A percentile compares a stretch with the other conserved stretches of the same genome.
These are phyloP conservation scores for Yamadazyma kanchanaburiensis DNA, from an alignment of 1,139 yeast genomes.

Conservation along the genomic window DNA sequence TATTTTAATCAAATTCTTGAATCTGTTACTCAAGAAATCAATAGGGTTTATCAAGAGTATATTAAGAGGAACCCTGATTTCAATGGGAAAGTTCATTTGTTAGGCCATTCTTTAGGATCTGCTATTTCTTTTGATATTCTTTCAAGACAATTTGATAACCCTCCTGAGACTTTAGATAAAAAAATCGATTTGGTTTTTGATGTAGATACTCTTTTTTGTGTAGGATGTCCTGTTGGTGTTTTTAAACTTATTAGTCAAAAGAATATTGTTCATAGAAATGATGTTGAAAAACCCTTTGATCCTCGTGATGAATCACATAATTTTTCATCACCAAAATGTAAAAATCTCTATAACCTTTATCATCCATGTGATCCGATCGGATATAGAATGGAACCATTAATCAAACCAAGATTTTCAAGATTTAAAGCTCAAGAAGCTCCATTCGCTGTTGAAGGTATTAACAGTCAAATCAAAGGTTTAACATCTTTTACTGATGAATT, in stretches of 20 bases:
- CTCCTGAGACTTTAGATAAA: slow-evolving; percentile 18
- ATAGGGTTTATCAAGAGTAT: slow-evolving; percentile 61
- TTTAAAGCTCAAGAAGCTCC: slow-evolving; percentile 62
- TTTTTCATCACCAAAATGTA: slow-evolving; percentile 48
- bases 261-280: slow-evolving; percentile 43
- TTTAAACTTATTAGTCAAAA: slow-evolving; percentile 68
- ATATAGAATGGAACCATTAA: slow-evolving; percentile 79
- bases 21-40: slow-evolving; percentile 69
- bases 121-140: slow-evolving; percentile 79
- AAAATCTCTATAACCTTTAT: slow-evolving; percentile 68
- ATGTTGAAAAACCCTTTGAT: slow-evolving; percentile 17
- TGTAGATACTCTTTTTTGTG: slow-evolving; percentile 71
- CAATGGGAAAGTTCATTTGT: slow-evolving; percentile 72
- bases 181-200: slow-evolving; percentile 56
- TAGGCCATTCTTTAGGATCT: slow-evolving; percentile 93
- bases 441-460: slow-evolving; percentile 48
- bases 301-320: slow-evolving; percentile 12
- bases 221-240: slow-evolving; percentile 90
- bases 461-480: slow-evolving; percentile 41
- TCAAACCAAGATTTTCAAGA: slow-evolving; percentile 50
- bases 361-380: slow-evolving; percentile 92
- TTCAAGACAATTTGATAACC: slow-evolving; percentile 48
- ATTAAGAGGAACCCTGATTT: slow-evolving; percentile 67
- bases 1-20: slow-evolving; percentile 61
- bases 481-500: slow-evolving; percentile 43